A percentile compares a stretch with the other conserved stretches of the same genome.
These are phyloP conservation scores for Plantago coronopus DNA, from an alignment of 305 asterid genomes.

Conservation along the genomic window DNA sequence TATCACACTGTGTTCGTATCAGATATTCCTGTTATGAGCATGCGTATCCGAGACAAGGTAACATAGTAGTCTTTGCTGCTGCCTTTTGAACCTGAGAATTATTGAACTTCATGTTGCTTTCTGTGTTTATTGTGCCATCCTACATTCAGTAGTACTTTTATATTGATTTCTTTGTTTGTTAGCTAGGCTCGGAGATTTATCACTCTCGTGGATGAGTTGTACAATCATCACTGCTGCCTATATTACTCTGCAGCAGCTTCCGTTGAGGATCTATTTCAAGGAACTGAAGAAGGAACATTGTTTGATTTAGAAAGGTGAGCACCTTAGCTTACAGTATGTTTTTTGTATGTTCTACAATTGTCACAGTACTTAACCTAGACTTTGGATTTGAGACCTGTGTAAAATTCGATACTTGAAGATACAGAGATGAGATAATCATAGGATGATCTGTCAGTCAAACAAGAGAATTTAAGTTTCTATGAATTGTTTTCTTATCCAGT, in stretches of 20 bases:
- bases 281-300: constrained; percentile 89
- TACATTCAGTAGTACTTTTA: constrained; percentile 3
- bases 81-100: constrained; percentile 4
- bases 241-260: constrained; percentile 75
- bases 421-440: too few relatives aligned
- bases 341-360: too few relatives aligned
- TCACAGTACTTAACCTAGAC: too few relatives aligned
- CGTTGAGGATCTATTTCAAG: constrained; percentile 87
- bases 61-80: constrained; percentile 5
- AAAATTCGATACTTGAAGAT: too few relatives aligned
- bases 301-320: constrained; percentile 90
- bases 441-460: too few relatives aligned
- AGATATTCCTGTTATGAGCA: constrained; percentile 89
- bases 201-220: constrained; percentile 85
- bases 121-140: too few relatives aligned
- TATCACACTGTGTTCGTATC: constrained; percentile 87
- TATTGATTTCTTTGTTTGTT: background rate
- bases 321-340: background rate
- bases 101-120: background rate
- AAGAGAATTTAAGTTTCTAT: background rate
- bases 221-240: constrained; percentile 90
- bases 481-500: constrained; percentile 40
- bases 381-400: too few relatives aligned
- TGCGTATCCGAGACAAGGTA: constrained; percentile 98
- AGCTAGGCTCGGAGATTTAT: constrained; percentile 92